Conservation (phyloP, 441 rosid genomes). For the Monsonia emarginata region DNA sequence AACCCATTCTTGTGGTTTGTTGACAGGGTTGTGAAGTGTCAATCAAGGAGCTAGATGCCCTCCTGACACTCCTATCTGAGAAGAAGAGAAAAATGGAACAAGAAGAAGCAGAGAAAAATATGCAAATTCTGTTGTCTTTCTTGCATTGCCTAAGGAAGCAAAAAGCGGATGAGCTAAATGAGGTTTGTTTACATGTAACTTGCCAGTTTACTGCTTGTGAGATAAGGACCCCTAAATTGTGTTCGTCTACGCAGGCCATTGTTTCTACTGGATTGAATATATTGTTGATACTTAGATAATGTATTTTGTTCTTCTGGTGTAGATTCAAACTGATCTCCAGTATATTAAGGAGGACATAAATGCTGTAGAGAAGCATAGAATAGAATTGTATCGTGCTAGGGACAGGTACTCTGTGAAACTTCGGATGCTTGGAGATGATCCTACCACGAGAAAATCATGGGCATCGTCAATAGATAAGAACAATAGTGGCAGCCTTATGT, state of each 20-base stretch:
- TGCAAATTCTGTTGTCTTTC: slow-evolving; percentile 91
- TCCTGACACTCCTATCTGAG: slow-evolving; percentile 63
- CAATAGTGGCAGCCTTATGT: slow-evolving; percentile 32
- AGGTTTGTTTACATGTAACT: slow-evolving; percentile 39
- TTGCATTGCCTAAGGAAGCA: slow-evolving; percentile 76
- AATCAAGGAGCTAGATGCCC: slow-evolving; percentile 72
- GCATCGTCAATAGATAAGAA: slow-evolving; percentile 46
- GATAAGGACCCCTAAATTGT: neutral
- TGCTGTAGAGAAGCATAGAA: slow-evolving; percentile 80
- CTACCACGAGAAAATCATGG: slow-evolving; percentile 51
- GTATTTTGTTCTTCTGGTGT: slow-evolving; percentile 16
- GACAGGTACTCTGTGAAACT: slow-evolving; percentile 72
- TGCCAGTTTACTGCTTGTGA: neutral
- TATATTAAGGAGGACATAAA: slow-evolving; percentile 82
- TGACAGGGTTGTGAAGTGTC: slow-evolving; percentile 86
- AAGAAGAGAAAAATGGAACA: slow-evolving; percentile 95
- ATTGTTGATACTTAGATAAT: slow-evolving; percentile 4
- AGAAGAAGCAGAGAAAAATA: slow-evolving; percentile 96
- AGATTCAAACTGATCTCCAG: slow-evolving; percentile 81
- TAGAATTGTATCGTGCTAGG: slow-evolving; percentile 69
- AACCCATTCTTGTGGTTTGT: slow-evolving; percentile 32
- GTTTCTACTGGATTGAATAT: neutral
- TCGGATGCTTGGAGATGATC: slow-evolving; percentile 84
- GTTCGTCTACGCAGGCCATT: neutral
- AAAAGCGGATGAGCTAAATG: slow-evolving; percentile 76